Evolutionary conservation across 768 basidiomycete genomes (phyloP).

Genomic region (Myochromella boudieri): DNA sequence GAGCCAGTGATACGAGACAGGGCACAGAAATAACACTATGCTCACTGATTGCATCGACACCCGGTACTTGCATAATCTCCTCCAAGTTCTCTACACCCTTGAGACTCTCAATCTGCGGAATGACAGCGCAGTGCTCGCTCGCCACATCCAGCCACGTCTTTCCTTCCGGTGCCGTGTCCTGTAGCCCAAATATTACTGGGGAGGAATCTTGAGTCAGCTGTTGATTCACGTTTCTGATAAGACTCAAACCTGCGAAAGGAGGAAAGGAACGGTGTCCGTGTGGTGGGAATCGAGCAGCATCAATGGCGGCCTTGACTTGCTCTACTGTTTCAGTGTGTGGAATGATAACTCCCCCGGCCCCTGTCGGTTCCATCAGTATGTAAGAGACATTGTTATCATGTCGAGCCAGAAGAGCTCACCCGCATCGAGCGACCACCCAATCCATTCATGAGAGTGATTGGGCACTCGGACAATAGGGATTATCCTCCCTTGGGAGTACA

Average conservation of each 20-base stretch:
- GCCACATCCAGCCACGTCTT: conserved; percentile 8
- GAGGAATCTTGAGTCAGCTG: not conserved
- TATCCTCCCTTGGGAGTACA: conserved; percentile 3
- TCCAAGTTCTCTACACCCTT: conserved; percentile 4
- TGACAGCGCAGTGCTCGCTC: conserved; percentile 5
- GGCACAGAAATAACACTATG: not conserved
- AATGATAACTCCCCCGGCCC: conserved; percentile 1
- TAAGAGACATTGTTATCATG: not conserved
- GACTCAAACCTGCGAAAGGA: conserved; percentile 3
- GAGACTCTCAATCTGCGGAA: conserved; percentile 7
- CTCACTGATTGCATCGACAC: conserved; percentile 8
- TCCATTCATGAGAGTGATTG: conserved; percentile 7
- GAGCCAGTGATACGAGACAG: too few relatives aligned
- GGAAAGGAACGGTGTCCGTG: conserved; percentile 6
- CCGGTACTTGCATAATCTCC: conserved; percentile 5
- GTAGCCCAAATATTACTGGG: not conserved
- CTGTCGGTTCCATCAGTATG: not conserved
- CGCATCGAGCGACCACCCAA: conserved; percentile 5
- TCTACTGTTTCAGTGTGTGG: conserved; percentile 9
- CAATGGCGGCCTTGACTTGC: conserved; percentile 3
- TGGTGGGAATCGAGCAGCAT: conserved; percentile 2
- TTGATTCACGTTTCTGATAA: not conserved
- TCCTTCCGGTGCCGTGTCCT: conserved; percentile 6
- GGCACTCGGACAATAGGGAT: conserved; percentile 8
- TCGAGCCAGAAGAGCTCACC: too few relatives aligned